Base-by-base conservation (phyloP, 202 grass and related monocot species). In the Eragrostis tef region DNA sequence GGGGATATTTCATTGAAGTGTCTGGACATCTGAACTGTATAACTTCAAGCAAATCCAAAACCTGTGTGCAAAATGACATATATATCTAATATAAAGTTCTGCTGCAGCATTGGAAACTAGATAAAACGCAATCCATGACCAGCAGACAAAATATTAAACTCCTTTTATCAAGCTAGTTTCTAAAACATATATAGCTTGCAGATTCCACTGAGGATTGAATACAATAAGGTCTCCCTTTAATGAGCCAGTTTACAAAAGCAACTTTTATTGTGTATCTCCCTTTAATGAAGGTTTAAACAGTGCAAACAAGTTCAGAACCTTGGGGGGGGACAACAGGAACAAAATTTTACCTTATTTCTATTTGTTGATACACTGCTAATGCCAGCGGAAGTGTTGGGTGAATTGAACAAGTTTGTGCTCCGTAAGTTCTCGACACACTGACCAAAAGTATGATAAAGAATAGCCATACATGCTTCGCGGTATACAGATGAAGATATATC, bases 21-120 rank as follows among this genome's bases (percentile, higher is more conserved):
- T 91, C 90, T 57, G 90, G 93, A 87, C 84, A 93, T 68, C 87
- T 89, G 82, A 98, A 98, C 64, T 89, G 95, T 76, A 98, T 45
- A 76, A 94, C 83, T 73, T 93, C 88, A 79, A 98, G 92, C 80
- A 98, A 90, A 41, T 94, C 95, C 82, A 98, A 84, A 74, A 93
- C 86, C 95, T 98, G 86, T 75, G 78, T 75, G 49, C 64, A 81
- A 59, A 54, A 64, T 24, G 13, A 36, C 45, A 83, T 36, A 53
- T 61, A 27, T 77, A 49, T 5, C 34, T 65, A 27, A 73, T 44
- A 73, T 77, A 49, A 80, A 57, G 12, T 50, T 58, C 34, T 64
- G 17, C 11, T 56, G 20, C 24, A 52, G 24, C 34, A 16, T 58
- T 21, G 19, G 57, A 47, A 88, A 71, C 61, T 67, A 44, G n/a